Evolutionary conservation across 306 rosid species (phyloP).

Genomic region (Trifolium subterraneum): DNA sequence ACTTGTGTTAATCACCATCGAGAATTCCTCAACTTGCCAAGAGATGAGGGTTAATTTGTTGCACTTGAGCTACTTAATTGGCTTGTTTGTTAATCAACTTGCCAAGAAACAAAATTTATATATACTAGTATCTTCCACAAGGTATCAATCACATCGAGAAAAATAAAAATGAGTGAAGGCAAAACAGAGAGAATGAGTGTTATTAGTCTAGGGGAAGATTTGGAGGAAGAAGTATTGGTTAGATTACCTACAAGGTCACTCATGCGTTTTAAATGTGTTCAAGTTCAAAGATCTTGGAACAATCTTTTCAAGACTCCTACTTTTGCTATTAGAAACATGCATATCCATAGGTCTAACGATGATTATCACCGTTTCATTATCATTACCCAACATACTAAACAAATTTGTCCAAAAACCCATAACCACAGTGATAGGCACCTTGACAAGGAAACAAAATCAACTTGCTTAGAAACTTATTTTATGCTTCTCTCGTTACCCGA

Average conservation of each 20-base stretch:
- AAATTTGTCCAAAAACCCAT: neutral
- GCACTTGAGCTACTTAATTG: no score
- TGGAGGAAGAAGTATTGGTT: neutral
- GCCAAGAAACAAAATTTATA: no score
- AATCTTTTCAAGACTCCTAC: neutral
- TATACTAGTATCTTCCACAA: no score
- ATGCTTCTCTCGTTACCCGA: no score
- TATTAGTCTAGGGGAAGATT: neutral
- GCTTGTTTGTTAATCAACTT: no score
- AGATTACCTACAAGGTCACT: neutral
- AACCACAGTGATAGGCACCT: neutral
- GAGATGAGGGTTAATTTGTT: no score
- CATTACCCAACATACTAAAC: neutral
- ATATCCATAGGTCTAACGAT: neutral
- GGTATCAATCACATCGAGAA: no score
- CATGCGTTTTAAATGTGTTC: neutral
- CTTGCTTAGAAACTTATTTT: neutral
- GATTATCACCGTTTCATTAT: neutral
- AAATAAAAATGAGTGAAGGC: no score
- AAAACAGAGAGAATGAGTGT: neutral
- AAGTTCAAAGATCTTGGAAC: neutral
- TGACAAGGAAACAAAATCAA: neutral
- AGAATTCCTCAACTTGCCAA: no score
- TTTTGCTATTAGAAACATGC: neutral
- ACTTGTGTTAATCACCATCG: no score